Evolutionary conservation across 495 filamentous ascomycete genomes (phyloP).

Genomic region (Daldinia loculata): DNA sequence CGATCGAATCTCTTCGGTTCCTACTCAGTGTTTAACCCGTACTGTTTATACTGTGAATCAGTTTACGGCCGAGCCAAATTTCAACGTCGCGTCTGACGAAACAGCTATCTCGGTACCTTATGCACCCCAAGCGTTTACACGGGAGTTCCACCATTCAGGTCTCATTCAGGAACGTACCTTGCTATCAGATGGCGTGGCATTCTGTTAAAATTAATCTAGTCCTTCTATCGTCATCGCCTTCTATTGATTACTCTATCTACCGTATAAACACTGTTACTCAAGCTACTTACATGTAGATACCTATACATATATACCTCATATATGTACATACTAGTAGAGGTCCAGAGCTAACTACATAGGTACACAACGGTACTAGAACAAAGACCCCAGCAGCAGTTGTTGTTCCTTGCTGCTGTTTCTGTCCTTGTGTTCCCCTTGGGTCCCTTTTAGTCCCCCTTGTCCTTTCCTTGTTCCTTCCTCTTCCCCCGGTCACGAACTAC

Average conservation of each 20-base stretch:
- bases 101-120: conserved; percentile 6
- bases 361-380: neutral
- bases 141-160: conserved; percentile 9
- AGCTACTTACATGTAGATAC: no score
- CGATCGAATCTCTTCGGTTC: neutral
- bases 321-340: no score
- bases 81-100: conserved; percentile 3
- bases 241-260: conserved; percentile 32
- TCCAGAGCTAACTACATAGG: neutral
- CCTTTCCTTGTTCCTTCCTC: conserved; percentile 8
- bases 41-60: neutral
- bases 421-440: conserved; percentile 25
- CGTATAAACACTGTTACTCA: neutral
- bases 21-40: neutral
- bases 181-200: conserved; percentile 32
- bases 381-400: neutral
- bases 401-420: conserved; percentile 37
- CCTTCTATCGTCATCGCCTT: conserved; percentile 37
- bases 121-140: neutral
- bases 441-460: conserved; percentile 12
- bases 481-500: conserved; percentile 36
- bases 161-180: conserved; percentile 11
- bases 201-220: conserved; percentile 18
- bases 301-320: no score
- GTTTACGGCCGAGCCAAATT: conserved; percentile 2